phyloP scores from a whole-genome alignment of 2,329 filamentous ascomycete species.

The Paraphoma chrysanthemicola region DNA sequence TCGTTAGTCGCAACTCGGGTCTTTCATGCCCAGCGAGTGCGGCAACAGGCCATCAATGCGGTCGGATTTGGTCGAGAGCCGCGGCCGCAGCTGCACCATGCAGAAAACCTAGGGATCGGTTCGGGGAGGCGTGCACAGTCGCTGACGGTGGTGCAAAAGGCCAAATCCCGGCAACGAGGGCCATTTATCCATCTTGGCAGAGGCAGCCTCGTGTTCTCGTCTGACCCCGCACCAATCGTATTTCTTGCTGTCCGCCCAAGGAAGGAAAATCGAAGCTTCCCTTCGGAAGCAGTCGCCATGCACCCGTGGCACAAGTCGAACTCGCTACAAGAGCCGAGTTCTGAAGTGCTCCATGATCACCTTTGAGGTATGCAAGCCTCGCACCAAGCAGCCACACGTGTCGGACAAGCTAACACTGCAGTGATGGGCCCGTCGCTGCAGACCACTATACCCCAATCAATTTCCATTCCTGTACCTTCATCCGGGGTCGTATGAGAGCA shows the following conservation, averaged over 20 bases:
- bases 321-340: neutral
- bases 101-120: constrained; percentile 8
- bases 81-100: constrained; percentile 1
- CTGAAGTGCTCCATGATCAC: neutral
- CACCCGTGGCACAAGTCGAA: constrained; percentile 19
- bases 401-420: neutral
- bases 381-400: neutral
- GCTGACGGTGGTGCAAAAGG: neutral
- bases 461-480: neutral
- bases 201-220: constrained; percentile 10
- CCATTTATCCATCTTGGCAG: constrained; percentile 28
- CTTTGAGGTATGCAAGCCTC: constrained; percentile 6
- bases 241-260: neutral
- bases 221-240: constrained; percentile 7
- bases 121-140: neutral
- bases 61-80: neutral
- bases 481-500: neutral
- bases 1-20: neutral
- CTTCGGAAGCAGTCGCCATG: constrained; percentile 12
- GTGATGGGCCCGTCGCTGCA: neutral
- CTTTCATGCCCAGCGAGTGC: neutral
- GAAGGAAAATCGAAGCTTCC: constrained; percentile 6
- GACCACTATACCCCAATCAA: constrained; percentile 2
- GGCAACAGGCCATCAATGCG: neutral
- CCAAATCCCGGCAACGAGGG: constrained; percentile 13